Percentiles rank a stretch among this genome's conserved stretches.
These are phyloP conservation scores for Mycosarcoma maydis DNA, from an alignment of 1,284 basidiomycete species.

Conservation along the genomic window DNA sequence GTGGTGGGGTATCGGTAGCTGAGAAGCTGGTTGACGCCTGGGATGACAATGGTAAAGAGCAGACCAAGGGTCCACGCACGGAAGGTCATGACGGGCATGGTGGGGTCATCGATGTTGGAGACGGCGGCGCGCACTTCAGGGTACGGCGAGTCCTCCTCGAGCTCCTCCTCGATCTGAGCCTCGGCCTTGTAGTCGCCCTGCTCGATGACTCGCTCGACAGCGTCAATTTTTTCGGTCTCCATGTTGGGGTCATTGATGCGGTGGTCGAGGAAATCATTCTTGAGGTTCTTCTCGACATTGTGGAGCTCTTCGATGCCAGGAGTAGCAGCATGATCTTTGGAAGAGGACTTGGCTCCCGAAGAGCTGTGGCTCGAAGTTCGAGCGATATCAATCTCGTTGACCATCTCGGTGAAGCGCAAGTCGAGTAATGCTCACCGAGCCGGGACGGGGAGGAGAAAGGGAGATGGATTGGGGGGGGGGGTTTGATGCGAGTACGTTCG, in stretches of 20 bases:
- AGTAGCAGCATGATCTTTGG: slow-evolving; percentile 33
- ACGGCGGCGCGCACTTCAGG: slow-evolving; percentile 61
- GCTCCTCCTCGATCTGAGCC: slow-evolving; percentile 43
- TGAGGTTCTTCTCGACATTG: slow-evolving; percentile 46
- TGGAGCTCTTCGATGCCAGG: slow-evolving; percentile 21
- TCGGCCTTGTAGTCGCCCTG: slow-evolving; percentile 56
- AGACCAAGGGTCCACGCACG: slow-evolving; percentile 60
- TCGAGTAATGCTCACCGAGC: slow-evolving; percentile 7
- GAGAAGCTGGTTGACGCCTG: slow-evolving; percentile 61
- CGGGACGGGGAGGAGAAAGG: background rate
- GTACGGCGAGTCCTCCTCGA: slow-evolving; percentile 63
- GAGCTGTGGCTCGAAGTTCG: slow-evolving; percentile 24
- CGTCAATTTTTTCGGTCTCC: slow-evolving; percentile 40
- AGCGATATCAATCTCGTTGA: slow-evolving; percentile 38
- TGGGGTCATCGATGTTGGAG: slow-evolving; percentile 61
- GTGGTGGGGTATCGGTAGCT: slow-evolving; percentile 59
- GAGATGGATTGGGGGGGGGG: background rate
- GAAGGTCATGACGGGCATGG: slow-evolving; percentile 63
- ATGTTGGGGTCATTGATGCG: slow-evolving; percentile 56
- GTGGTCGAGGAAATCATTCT: slow-evolving; percentile 45
- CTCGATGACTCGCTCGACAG: slow-evolving; percentile 46
- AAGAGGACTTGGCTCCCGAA: slow-evolving; percentile 29
- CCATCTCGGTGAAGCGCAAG: slow-evolving; percentile 15
- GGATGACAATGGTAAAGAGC: slow-evolving; percentile 57
- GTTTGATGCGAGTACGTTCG: background rate